phyloP scores from a whole-genome alignment of 495 filamentous ascomycete species.

The Neurospora intermedia region DNA sequence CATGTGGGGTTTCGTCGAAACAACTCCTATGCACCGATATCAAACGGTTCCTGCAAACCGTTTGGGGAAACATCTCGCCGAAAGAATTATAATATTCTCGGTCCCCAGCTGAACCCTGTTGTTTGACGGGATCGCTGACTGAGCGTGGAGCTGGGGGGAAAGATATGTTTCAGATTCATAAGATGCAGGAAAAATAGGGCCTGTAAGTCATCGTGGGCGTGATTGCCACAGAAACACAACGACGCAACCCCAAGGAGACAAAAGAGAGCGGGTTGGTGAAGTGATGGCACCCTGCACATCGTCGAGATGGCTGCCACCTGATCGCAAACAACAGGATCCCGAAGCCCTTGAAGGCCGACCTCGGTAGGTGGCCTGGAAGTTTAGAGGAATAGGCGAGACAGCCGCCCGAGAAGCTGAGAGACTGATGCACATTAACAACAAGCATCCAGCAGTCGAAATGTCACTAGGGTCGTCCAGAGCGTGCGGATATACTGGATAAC shows the following conservation, averaged over 20 bases:
- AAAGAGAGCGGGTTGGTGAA: background rate
- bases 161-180: background rate
- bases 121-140: background rate
- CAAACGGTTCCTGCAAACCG: background rate
- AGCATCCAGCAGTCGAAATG: constrained; percentile 2
- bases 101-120: background rate
- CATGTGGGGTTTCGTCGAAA: background rate
- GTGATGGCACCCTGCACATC: background rate
- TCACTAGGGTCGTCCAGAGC: constrained; percentile 5
- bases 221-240: background rate
- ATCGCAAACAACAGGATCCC: background rate
- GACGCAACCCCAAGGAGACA: background rate
- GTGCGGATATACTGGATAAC: constrained; percentile 9
- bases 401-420: background rate
- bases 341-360: background rate
- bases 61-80: background rate
- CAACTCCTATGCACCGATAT: background rate
- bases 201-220: background rate
- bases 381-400: background rate
- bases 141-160: background rate
- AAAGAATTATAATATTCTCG: background rate
- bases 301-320: background rate
- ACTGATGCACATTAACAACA: background rate
- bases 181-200: background rate
- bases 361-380: background rate